A percentile compares a stretch with the other conserved stretches of the same genome.
phyloP scores from a whole-genome alignment of 2,329 filamentous ascomycete genomes.

The Rachicladosporium sp. region DNA sequence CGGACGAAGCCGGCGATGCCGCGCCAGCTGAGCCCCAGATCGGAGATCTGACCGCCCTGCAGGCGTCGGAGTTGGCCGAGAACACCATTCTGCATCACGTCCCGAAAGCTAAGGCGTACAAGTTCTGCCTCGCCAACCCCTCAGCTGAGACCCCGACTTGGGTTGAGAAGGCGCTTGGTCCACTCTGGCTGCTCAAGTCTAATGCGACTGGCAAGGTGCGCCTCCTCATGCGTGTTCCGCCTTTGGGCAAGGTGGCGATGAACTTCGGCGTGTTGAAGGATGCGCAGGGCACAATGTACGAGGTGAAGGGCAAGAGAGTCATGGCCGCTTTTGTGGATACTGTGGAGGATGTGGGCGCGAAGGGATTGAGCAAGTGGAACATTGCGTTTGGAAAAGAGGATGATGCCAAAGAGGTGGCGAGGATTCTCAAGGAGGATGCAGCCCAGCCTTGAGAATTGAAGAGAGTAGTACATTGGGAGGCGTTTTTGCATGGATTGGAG shows the following conservation, averaged over 20 bases:
- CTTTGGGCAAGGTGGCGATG: slow-evolving; percentile 59
- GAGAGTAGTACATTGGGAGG: too few relatives aligned
- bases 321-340: slow-evolving; percentile 25
- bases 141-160: slow-evolving; percentile 48
- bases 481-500: too few relatives aligned
- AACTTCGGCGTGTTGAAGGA: slow-evolving; percentile 54
- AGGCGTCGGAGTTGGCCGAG: slow-evolving; percentile 48
- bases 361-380: slow-evolving; percentile 56
- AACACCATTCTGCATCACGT: slow-evolving; percentile 60
- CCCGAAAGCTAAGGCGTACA: slow-evolving; percentile 53
- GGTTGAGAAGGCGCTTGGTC: slow-evolving; percentile 58
- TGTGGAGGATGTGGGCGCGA: slow-evolving; percentile 29
- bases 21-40: slow-evolving; percentile 35
- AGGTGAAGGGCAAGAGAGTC: slow-evolving; percentile 35
- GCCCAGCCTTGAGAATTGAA: background rate
- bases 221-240: slow-evolving; percentile 61
- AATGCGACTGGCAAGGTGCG: slow-evolving; percentile 55
- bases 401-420: slow-evolving; percentile 38
- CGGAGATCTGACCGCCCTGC: slow-evolving; percentile 56
- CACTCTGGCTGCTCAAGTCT: slow-evolving; percentile 60
- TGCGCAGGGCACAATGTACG: slow-evolving; percentile 41
- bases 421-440: slow-evolving; percentile 33
- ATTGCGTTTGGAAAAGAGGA: slow-evolving; percentile 53
- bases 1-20: slow-evolving; percentile 16
- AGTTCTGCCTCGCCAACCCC: slow-evolving; percentile 38